A percentile compares a stretch with the other conserved stretches of the same genome.
phyloP scores from a whole-genome alignment of 208 protist species.

The Wallacemonas sp. region DNA sequence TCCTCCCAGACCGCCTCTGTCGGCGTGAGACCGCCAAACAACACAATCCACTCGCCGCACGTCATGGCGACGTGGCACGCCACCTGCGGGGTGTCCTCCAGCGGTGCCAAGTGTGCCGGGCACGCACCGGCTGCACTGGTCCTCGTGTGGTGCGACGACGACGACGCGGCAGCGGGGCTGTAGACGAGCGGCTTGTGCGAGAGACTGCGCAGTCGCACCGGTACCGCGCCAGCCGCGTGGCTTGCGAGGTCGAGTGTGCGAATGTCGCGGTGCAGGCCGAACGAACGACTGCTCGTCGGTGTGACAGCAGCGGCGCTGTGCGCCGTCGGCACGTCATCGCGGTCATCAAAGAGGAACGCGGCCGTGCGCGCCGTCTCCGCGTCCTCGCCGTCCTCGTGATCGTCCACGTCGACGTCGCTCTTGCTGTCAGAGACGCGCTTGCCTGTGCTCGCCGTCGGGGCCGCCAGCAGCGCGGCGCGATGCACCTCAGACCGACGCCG shows the following conservation, averaged over 20 bases:
- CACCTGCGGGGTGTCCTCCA: constrained; percentile 31
- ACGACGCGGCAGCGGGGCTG: not conserved
- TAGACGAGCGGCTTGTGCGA: not conserved
- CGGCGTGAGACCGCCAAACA: constrained; percentile 48
- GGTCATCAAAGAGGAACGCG: constrained; percentile 8
- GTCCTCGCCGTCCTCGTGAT: not conserved
- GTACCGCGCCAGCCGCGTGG: not conserved
- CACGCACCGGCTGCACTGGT: not conserved
- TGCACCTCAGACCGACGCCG: constrained; percentile 10
- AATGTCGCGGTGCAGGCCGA: constrained; percentile 1
- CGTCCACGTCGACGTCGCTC: too few relatives aligned
- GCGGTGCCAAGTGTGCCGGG: not conserved
- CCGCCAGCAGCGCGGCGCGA: not conserved
- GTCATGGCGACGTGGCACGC: constrained; percentile 53
- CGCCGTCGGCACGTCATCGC: not conserved
- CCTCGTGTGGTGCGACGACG: too few relatives aligned
- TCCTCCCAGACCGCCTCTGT: constrained; percentile 2
- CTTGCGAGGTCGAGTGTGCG: constrained; percentile 3
- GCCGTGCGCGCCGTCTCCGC: not conserved
- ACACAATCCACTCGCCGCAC: constrained; percentile 35
- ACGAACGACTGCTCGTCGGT: not conserved
- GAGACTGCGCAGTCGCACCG: not conserved
- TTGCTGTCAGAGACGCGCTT: not conserved
- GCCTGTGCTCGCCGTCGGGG: not conserved
- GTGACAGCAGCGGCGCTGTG: not conserved